A percentile compares a stretch with the other conserved stretches of the same genome.
These are phyloP conservation scores for Paragyromitra xinjiangensis DNA, from an alignment of 495 filamentous ascomycete species.

Conservation along the genomic window DNA sequence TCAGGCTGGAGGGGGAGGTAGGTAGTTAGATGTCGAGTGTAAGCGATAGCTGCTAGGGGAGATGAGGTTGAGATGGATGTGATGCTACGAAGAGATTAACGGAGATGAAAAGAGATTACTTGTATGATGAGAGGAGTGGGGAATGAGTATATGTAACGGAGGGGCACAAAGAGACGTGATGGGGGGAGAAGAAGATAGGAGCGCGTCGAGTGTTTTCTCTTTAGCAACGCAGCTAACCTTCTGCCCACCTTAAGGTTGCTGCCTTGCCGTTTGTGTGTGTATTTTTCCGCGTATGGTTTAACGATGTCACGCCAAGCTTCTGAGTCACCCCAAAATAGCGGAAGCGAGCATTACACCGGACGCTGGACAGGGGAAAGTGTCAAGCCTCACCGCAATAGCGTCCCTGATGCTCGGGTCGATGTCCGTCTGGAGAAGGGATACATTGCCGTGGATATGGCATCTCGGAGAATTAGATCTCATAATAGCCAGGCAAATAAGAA, in stretches of 20 bases:
- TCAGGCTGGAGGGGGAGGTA: background rate
- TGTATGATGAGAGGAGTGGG: background rate
- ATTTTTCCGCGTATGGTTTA: background rate
- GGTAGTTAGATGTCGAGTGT: background rate
- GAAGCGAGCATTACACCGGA: constrained; percentile 5
- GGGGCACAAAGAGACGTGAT: constrained; percentile 16
- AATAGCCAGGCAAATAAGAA: background rate
- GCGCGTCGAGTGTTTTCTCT: constrained; percentile 28
- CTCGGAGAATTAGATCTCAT: constrained; percentile 1
- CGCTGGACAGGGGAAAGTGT: background rate
- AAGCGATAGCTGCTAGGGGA: constrained; percentile 20
- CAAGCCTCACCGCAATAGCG: background rate
- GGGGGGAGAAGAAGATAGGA: background rate
- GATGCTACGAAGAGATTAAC: constrained; percentile 2
- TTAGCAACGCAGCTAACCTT: background rate
- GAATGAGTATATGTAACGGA: background rate
- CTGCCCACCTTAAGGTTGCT: background rate
- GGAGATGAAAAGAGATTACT: background rate
- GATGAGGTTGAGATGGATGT: background rate
- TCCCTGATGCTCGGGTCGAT: background rate
- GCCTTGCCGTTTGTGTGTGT: background rate
- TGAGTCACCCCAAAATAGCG: constrained; percentile 1
- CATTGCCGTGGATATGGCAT: background rate
- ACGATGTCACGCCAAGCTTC: constrained; percentile 30
- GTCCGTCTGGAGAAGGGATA: background rate